Evolutionary conservation across 116 monocot species (phyloP), one percentile per base, ranked within the genome.

Genomic region (Trichopus zeylanicus): DNA sequence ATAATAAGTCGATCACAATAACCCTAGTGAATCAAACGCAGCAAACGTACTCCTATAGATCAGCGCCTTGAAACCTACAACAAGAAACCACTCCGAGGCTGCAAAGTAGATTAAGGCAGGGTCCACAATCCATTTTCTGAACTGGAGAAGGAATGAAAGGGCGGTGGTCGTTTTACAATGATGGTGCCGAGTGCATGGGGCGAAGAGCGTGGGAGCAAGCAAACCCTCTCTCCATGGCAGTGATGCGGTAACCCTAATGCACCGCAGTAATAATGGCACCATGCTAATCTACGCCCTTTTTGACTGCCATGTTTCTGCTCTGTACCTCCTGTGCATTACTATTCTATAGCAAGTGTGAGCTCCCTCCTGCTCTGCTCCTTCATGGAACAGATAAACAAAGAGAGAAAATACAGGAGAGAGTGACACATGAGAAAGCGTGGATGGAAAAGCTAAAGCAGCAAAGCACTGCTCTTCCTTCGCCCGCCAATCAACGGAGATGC

Each of bases 181-280:
- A 56, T 56, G 13, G 9, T 57, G 57, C 31, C 31, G 3, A 16
- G 19, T 33, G 18, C 57, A 32, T 57, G 32, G 57, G 32, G 21
- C 6, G 57, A 33, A 57, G 29, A 10, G 57, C 57, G 22, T 57
- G 57, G 33, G 20, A 57, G 31, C 57, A 57, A 19, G 33, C 30
- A 33, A 7, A 25, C 15, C 26, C 29, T 2, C 21, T 32, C 7
- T 31, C 57, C 12, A 13, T 29, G 6, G 16, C 33, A 31, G 3
- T 31, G 0, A 26, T 6, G 7, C 33, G 6, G 29, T 1, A 20
- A 1, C 31, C 30, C 33, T 32, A 31, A 30, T 20, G n/a, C 32
- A 0, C 30, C 32, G 21, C 31, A 32, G 31, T 57, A n/a, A 31
- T 57, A 33, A 57, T 57, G 30, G 22, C 42, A 42, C 18, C 53